A percentile compares a stretch with the other conserved stretches of the same genome.
Evolutionary conservation across 2,329 filamentous ascomycete genomes (phyloP).

Genomic region (Penicillium rolfsii): DNA sequence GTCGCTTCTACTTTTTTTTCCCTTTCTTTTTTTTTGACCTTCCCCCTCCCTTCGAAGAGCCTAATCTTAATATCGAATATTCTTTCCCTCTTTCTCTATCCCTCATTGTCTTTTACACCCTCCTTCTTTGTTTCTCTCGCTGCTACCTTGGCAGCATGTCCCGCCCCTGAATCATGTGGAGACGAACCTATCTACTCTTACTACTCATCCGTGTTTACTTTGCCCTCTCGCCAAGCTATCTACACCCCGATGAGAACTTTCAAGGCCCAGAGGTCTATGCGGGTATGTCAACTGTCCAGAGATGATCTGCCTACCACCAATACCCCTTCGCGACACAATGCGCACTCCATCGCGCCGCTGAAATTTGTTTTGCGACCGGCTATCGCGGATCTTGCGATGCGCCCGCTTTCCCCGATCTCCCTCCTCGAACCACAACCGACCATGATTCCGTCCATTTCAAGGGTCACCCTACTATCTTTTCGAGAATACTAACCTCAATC

Average conservation of each 20-base stretch:
- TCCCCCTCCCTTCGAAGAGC: background rate
- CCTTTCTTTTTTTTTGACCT: background rate
- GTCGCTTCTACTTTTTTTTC: conserved; percentile 17
- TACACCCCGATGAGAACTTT: conserved; percentile 98
- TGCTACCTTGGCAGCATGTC: conserved; percentile 21
- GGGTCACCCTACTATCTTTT: background rate
- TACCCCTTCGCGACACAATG: background rate
- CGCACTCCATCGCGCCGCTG: background rate
- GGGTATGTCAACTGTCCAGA: conserved; percentile 61
- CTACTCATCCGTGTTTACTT: conserved; percentile 90
- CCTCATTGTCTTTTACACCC: conserved; percentile 5
- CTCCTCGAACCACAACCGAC: conserved; percentile 7
- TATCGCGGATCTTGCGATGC: conserved; percentile 3
- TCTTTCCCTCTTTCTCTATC: background rate
- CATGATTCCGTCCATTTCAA: background rate
- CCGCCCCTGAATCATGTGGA: conserved; percentile 69
- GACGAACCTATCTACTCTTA: conserved; percentile 82
- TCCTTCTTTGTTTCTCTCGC: conserved; percentile 3
- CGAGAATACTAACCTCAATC: conserved; percentile 11
- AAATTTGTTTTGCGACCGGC: conserved; percentile 1
- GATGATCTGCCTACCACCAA: background rate
- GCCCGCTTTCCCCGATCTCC: conserved; percentile 4
- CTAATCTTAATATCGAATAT: background rate
- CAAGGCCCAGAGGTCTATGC: conserved; percentile 97
- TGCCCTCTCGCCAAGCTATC: conserved; percentile 89